Evolutionary conservation across 352 stramenopile genomes (phyloP).

Genomic region (Phytophthora europaea): DNA sequence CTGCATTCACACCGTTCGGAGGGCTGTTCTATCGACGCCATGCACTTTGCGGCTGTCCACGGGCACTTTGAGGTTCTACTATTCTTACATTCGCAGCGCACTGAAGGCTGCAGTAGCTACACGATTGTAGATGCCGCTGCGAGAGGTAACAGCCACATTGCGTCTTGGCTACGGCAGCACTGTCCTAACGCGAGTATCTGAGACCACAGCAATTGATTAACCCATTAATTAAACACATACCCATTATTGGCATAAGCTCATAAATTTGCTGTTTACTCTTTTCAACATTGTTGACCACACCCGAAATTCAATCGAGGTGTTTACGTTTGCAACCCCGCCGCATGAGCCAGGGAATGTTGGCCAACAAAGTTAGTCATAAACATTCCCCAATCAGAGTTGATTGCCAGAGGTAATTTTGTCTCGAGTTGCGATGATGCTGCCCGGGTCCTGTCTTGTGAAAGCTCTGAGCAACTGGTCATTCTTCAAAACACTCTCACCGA

Average conservation of each 20-base stretch:
- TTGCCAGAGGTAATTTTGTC: conserved; percentile 25
- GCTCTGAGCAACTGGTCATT: conserved; percentile 10
- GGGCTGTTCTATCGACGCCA: conserved; percentile 39
- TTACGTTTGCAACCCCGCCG: background rate
- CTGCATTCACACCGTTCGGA: conserved; percentile 33
- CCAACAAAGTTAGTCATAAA: background rate
- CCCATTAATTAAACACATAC: background rate
- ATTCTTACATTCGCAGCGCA: conserved; percentile 41
- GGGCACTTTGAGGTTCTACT: conserved; percentile 46
- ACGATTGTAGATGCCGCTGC: conserved; percentile 20
- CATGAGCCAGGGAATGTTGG: background rate
- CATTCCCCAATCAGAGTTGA: conserved; percentile 10
- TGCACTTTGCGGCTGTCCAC: conserved; percentile 44
- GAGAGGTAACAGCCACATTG: conserved; percentile 22
- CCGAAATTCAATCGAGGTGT: background rate
- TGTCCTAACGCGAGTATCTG: conserved; percentile 9
- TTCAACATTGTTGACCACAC: conserved; percentile 22
- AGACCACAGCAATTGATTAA: background rate
- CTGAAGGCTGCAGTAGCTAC: conserved; percentile 39
- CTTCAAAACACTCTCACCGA: conserved; percentile 28
- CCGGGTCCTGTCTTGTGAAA: background rate
- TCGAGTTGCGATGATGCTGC: background rate
- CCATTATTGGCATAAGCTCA: background rate
- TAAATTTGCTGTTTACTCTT: background rate
- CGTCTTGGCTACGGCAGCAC: conserved; percentile 25